Percentiles rank a stretch among this genome's conserved stretches.
These are phyloP conservation scores for Rhexocercosporidium sp. DNA, from an alignment of 2,329 filamentous ascomycete species.

Conservation along the genomic window DNA sequence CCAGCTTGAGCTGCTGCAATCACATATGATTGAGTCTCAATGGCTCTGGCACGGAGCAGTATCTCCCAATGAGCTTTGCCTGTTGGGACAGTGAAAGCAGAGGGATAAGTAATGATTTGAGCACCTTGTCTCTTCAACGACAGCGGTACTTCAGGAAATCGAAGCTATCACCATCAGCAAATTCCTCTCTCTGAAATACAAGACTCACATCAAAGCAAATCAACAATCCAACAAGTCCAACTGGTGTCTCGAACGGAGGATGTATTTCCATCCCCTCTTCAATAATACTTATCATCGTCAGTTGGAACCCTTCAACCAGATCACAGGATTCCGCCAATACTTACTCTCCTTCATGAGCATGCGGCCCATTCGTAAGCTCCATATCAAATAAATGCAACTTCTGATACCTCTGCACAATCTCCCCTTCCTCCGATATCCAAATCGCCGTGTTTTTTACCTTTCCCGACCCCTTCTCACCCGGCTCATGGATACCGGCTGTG, in stretches of 20 bases:
- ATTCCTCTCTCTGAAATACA: neutral
- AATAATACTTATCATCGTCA: slow-evolving; percentile 14
- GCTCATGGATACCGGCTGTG: slow-evolving; percentile 26
- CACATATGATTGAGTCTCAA: slow-evolving; percentile 27
- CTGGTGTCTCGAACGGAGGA: slow-evolving; percentile 21
- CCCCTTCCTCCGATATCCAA: slow-evolving; percentile 23
- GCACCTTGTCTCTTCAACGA: slow-evolving; percentile 24
- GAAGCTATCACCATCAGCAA: slow-evolving; percentile 17
- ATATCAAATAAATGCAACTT: slow-evolving; percentile 31
- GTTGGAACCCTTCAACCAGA: neutral
- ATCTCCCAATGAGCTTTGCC: slow-evolving; percentile 28
- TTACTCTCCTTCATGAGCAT: slow-evolving; percentile 25
- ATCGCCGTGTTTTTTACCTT: slow-evolving; percentile 27
- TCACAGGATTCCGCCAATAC: no score
- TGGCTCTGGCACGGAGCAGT: slow-evolving; percentile 24
- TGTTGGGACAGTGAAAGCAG: slow-evolving; percentile 27
- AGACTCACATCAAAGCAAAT: slow-evolving; percentile 28
- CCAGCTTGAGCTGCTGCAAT: slow-evolving; percentile 28
- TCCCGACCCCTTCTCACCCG: slow-evolving; percentile 14
- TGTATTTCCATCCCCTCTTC: slow-evolving; percentile 26
- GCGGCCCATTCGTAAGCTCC: slow-evolving; percentile 23
- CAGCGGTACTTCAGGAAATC: slow-evolving; percentile 26
- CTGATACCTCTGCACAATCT: slow-evolving; percentile 25
- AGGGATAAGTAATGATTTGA: slow-evolving; percentile 28
- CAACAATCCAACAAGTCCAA: slow-evolving; percentile 23